A percentile compares a stretch with the other conserved stretches of the same genome.
phyloP scores from a whole-genome alignment of 2,329 filamentous ascomycete genomes.

The Exophiala phaeomuriformis region DNA sequence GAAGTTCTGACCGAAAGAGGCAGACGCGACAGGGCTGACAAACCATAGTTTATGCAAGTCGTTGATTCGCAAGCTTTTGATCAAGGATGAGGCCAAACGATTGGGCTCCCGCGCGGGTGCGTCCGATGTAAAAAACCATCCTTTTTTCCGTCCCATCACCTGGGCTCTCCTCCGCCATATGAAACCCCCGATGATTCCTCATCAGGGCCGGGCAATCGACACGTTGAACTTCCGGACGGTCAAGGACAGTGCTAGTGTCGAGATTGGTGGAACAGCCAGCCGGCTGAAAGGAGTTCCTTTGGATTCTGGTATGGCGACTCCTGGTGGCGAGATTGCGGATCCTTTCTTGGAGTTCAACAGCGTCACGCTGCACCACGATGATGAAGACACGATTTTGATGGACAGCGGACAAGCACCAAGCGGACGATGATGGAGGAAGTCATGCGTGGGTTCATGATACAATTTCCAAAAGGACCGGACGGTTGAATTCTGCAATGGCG shows the following conservation, averaged over 20 bases:
- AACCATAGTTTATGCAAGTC: slow-evolving; percentile 78
- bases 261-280: slow-evolving; percentile 45
- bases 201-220: slow-evolving; percentile 82
- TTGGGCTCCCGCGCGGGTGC: slow-evolving; percentile 90
- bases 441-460: neutral
- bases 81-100: slow-evolving; percentile 93
- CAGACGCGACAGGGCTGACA: slow-evolving; percentile 30
- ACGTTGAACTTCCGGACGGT: slow-evolving; percentile 97
- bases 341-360: slow-evolving; percentile 99
- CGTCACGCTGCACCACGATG: slow-evolving; percentile 93
- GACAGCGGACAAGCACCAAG: slow-evolving; percentile 16
- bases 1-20: neutral
- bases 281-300: slow-evolving; percentile 70
- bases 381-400: slow-evolving; percentile 53
- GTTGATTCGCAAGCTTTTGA: slow-evolving; percentile 88
- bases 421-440: slow-evolving; percentile 13
- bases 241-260: slow-evolving; percentile 92
- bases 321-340: slow-evolving; percentile 72
- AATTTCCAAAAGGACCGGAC: neutral
- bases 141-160: slow-evolving; percentile 91
- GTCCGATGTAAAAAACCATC: slow-evolving; percentile 91
- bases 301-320: slow-evolving; percentile 77
- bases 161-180: slow-evolving; percentile 96
- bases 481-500: slow-evolving; percentile 7
- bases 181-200: slow-evolving; percentile 94